Evolutionary conservation across 2,329 filamentous ascomycete species (phyloP), one percentile per base, ranked within the genome.

Genomic region (Venturia effusa): DNA sequence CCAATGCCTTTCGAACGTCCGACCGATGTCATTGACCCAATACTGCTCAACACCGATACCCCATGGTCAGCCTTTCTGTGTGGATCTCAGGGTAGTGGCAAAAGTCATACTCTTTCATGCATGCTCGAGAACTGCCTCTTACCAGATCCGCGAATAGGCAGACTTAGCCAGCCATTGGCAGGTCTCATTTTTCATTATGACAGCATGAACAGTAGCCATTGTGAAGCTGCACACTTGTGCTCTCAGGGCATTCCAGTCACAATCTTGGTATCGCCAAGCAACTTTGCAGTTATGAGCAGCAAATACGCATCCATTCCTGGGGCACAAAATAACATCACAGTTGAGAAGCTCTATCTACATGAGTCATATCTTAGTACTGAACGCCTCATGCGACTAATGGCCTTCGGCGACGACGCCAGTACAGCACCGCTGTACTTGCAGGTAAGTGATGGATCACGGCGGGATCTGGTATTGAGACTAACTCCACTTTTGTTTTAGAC

Each of bases 31-130:
- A 40, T 41, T 19, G 43, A 62, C 60, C 71, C 71, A 0, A 66
- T 83, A 1, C 76, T 81, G 30, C 69, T 81, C 24, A 86, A 86
- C 67, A 79, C 80, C 0, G 79, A 83, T 30, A 75, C 78, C 0
- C 84, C 84, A 0, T 83, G 79, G 67, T 85, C 83, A 0, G 75
- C 79, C 0, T 87, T 87, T 69, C 82, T 88, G 22, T 88, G 85
- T 65, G 85, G 85, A 1, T 81, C 81, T 1, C 84, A 87, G 68
- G 85, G 84, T 0, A 82, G 79, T 48, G 85, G 85, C 0, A 87
- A 87, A 68, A 83, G 80, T 24, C 82, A 87, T 65, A 86, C 84
- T 0, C 73, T 85, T 2, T 80, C 82, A 0, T 84, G 80, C 67
- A 74, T 88, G 59, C 74, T 87, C 0, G 83, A 88, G 69, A 85